Percentiles rank a stretch among this genome's conserved stretches.
Evolutionary conservation across 2,329 filamentous ascomycete genomes (phyloP).

Genomic region (Colletotrichum tabaci): DNA sequence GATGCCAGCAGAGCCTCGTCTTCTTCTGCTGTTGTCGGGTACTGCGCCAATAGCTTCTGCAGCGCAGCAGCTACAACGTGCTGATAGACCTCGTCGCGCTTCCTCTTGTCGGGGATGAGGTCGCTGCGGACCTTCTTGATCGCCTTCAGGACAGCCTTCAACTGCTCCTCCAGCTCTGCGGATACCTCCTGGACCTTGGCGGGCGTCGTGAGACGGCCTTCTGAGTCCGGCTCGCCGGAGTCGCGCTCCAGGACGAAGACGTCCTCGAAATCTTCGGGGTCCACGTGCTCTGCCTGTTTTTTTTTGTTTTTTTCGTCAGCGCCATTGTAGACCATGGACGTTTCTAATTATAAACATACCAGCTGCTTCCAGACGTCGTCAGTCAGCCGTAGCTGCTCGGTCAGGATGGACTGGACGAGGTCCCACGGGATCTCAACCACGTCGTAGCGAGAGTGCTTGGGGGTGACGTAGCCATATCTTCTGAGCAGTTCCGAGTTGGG

Average conservation of each 20-base stretch:
- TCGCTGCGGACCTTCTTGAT: constrained; percentile 61
- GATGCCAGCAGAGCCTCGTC: constrained; percentile 56
- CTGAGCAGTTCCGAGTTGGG: constrained; percentile 86
- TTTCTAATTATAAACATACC: constrained; percentile 54
- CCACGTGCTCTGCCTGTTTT: constrained; percentile 58
- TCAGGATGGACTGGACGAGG: constrained; percentile 65
- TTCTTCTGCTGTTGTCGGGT: constrained; percentile 58
- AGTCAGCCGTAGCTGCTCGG: constrained; percentile 55
- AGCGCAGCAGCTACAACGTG: constrained; percentile 58
- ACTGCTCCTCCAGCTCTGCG: constrained; percentile 66
- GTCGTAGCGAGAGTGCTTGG: constrained; percentile 83
- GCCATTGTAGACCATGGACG: background rate
- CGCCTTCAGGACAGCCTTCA: constrained; percentile 65
- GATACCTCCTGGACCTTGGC: constrained; percentile 61
- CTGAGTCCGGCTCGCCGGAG: constrained; percentile 64
- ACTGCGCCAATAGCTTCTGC: constrained; percentile 56
- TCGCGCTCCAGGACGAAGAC: constrained; percentile 78
- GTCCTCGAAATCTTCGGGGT: constrained; percentile 80
- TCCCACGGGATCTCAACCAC: constrained; percentile 83
- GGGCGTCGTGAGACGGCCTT: constrained; percentile 59
- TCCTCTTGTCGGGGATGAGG: constrained; percentile 64
- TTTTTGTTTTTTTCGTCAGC: constrained; percentile 44
- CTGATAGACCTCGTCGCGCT: constrained; percentile 62
- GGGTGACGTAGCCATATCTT: constrained; percentile 89
- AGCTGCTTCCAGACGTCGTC: constrained; percentile 58